Base-by-base conservation (phyloP, 805 yeast genomes). In the Kodamaea fukazawae region DNA sequence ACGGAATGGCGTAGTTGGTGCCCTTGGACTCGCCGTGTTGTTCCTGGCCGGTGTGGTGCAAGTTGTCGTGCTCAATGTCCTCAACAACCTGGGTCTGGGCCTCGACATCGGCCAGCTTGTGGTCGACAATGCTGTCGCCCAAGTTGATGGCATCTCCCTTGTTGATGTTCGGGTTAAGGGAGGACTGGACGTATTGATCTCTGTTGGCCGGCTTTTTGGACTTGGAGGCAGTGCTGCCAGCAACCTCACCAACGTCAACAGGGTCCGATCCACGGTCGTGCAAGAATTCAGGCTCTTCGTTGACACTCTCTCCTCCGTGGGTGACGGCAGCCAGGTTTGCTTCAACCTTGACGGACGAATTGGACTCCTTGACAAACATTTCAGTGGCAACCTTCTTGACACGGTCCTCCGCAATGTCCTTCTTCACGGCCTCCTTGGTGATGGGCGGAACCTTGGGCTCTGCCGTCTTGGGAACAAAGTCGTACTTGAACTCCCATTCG, bases 401-500 rank as follows among this genome's bases (percentile, higher is more conserved):
- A 45, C 62, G 70, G 32, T 63, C 61, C 9, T 71, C 70, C 22
- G 73, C 74, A 43, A 67, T 62, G 35, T 76, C 79, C 45, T 72
- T 71, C 33, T 71, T 67, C 26, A 76, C 67, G 2, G 78, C 70
- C 38, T 76, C 76, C 31, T 70, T 70, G 43, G 70, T 63, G 41
- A 69, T 57, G 7, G 74, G 73, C 7, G 75, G 75, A 22, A 68
- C 60, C 47, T 68, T 69, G 12, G 73, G 72, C 36, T 61, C 60
- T 2, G 64, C 40, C 9, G 58, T 61, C 43, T 63, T 65, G 11
- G 75, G 75, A 34, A 69, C 58, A 47, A 65, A 70, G 50, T 70
- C 75, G 48, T 70, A 70, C 47, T 65, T 67, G 59, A 66, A 70
- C 60, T 75, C 69, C 78, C 80, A 66, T 54, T 75, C 67, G 51